These are phyloP conservation scores for Polygonum maritimum DNA, from an alignment of 148 eudicot genomes.

Conservation along the genomic window DNA sequence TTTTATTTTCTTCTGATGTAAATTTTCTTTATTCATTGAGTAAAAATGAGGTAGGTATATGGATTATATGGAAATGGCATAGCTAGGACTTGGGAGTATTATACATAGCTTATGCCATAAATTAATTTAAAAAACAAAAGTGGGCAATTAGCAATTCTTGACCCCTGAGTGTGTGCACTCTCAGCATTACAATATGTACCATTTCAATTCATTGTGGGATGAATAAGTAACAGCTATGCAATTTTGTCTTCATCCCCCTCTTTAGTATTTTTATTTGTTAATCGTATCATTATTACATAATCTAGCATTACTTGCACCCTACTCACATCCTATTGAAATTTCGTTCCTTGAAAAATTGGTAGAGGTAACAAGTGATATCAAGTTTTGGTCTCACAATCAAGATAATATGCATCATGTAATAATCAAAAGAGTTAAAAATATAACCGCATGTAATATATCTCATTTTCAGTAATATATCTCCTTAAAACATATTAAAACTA, in stretches of 20 bases:
- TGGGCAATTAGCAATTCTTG: neutral
- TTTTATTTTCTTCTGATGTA: too few relatives aligned
- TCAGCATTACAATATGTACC: constrained; percentile 1
- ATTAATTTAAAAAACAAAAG: neutral
- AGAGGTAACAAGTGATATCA: neutral
- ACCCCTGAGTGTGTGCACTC: neutral
- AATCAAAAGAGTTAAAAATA: too few relatives aligned
- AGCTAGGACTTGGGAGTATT: neutral
- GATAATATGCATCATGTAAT: neutral
- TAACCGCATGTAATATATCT: too few relatives aligned
- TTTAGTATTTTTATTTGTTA: neutral
- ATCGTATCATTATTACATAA: neutral
- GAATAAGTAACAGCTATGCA: neutral
- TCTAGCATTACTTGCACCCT: neutral
- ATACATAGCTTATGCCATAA: neutral
- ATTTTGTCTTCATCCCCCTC: neutral
- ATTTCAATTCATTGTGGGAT: neutral
- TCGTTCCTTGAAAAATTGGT: neutral
- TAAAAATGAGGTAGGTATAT: too few relatives aligned
- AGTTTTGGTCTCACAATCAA: neutral
- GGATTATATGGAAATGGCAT: too few relatives aligned
- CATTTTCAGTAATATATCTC: too few relatives aligned
- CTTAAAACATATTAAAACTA: too few relatives aligned
- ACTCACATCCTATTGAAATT: neutral
- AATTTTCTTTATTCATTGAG: too few relatives aligned